Conservation (phyloP, 2,329 filamentous ascomycete species). For the Claviceps digitariae region DNA sequence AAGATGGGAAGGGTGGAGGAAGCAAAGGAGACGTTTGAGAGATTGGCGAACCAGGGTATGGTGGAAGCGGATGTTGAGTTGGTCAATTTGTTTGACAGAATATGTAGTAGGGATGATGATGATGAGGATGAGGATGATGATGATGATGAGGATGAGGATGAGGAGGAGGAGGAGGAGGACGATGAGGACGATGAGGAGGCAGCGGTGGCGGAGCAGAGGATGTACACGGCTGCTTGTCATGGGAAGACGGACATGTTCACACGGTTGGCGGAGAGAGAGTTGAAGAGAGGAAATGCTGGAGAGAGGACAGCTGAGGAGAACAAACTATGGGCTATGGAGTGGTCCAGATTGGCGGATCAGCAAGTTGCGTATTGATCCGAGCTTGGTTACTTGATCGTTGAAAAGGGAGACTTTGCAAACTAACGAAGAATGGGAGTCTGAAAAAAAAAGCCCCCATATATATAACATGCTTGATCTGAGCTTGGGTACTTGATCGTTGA, state of each 20-base stretch:
- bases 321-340: constrained; percentile 20
- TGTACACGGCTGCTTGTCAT: constrained; percentile 14
- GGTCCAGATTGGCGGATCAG: constrained; percentile 18
- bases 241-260: constrained; percentile 15
- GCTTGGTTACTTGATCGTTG: neutral
- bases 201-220: constrained; percentile 8
- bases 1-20: constrained; percentile 12
- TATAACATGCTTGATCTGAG: too few species aligned
- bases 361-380: constrained; percentile 10
- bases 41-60: constrained; percentile 10
- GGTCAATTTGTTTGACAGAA: constrained; percentile 15
- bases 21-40: constrained; percentile 12
- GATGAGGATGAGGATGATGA: constrained; percentile 7
- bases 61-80: constrained; percentile 16
- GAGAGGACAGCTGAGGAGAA: constrained; percentile 9
- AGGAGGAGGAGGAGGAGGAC: constrained; percentile 8
- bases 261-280: constrained; percentile 16
- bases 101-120: too few species aligned
- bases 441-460: too few species aligned
- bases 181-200: constrained; percentile 8
- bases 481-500: too few species aligned
- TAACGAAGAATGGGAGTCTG: too few species aligned
- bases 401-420: neutral
- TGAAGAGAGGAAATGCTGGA: constrained; percentile 9
- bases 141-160: constrained; percentile 10